These are phyloP conservation scores for Psilocybe subaeruginosa DNA, from an alignment of 768 basidiomycete species.

Conservation along the genomic window DNA sequence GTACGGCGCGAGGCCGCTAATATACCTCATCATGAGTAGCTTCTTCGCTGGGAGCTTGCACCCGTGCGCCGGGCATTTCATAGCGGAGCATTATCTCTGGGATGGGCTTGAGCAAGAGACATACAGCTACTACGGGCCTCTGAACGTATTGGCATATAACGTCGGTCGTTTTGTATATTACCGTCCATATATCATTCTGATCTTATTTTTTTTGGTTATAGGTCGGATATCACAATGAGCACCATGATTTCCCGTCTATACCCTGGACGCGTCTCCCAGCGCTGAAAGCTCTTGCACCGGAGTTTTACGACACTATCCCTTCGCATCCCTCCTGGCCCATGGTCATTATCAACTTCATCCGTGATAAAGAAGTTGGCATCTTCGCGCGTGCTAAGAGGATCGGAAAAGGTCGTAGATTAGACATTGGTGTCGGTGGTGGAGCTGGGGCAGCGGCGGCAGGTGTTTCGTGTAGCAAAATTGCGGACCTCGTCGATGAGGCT, in stretches of 20 bases:
- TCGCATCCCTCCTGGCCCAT: conserved; percentile 93
- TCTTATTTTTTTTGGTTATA: conserved; percentile 32
- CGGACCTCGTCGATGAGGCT: not conserved
- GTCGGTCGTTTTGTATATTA: conserved; percentile 36
- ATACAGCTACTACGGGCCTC: conserved; percentile 92
- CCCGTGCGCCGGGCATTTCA: conserved; percentile 96
- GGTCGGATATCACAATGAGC: conserved; percentile 99
- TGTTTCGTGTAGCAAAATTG: not conserved
- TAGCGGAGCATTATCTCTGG: conserved; percentile 96
- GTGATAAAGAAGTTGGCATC: conserved; percentile 86
- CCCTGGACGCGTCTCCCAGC: conserved; percentile 93
- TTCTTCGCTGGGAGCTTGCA: conserved; percentile 98
- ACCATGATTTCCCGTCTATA: conserved; percentile 97
- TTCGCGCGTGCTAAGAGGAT: conserved; percentile 86
- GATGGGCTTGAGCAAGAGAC: conserved; percentile 94
- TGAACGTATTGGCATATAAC: conserved; percentile 93
- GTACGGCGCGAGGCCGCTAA: conserved; percentile 50
- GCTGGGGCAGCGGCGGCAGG: not conserved
- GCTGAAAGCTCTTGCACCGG: conserved; percentile 81
- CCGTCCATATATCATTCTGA: conserved; percentile 3
- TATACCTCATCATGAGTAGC: conserved; percentile 86
- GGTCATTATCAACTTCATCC: conserved; percentile 93
- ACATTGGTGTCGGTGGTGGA: not conserved
- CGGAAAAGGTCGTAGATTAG: conserved; percentile 33
- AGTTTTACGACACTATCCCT: conserved; percentile 89